Conservation (phyloP, 2,329 filamentous ascomycete species). For the Cryphonectria nitschkei region DNA sequence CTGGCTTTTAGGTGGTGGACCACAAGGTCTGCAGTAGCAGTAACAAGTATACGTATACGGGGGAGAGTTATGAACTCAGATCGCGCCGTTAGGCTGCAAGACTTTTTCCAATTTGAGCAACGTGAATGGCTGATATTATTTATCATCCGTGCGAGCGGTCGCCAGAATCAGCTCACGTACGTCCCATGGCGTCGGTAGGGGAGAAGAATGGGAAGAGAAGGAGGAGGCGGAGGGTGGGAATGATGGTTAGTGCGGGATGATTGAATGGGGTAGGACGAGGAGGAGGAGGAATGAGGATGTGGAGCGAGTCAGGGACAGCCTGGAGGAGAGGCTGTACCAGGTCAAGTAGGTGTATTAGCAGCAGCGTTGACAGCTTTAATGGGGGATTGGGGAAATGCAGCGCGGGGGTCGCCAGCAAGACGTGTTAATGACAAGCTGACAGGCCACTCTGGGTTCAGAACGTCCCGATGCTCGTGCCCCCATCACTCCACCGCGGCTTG, state of each 20-base stretch:
- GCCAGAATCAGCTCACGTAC: background rate
- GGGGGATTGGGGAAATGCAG: background rate
- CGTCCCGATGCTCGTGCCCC: background rate
- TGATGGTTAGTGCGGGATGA: background rate
- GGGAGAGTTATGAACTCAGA: background rate
- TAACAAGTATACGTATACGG: background rate
- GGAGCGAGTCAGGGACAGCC: background rate
- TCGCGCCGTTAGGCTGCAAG: background rate
- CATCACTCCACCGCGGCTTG: conserved; percentile 24
- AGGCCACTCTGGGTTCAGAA: conserved; percentile 8
- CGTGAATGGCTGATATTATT: conserved; percentile 14
- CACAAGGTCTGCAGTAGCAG: background rate
- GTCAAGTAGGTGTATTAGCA: conserved; percentile 1
- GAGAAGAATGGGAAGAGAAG: background rate
- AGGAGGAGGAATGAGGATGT: background rate
- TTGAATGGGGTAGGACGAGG: background rate
- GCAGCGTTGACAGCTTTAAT: conserved; percentile 20
- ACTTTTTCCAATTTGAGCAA: conserved; percentile 12
- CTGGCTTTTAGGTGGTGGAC: background rate
- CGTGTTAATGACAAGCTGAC: conserved; percentile 23
- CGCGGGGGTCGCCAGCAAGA: background rate
- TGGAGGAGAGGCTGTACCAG: background rate
- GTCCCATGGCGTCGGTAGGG: conserved; percentile 4
- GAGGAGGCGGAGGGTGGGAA: background rate
- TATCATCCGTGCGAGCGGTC: background rate